Base-by-base conservation (phyloP, 768 basidiomycete genomes). In the Boletus speciosus region DNA sequence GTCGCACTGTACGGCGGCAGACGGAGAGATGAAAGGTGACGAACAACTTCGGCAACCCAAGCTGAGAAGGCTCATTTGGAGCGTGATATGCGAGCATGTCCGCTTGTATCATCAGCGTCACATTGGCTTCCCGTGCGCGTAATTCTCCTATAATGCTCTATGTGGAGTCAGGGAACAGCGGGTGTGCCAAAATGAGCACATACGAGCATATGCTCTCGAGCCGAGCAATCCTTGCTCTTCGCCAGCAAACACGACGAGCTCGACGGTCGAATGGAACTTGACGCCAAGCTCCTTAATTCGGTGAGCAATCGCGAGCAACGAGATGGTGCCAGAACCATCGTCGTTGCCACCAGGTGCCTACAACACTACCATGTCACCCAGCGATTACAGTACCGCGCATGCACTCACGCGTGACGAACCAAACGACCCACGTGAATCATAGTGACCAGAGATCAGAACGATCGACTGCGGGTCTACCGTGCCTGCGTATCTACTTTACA, bases 11-110 rank as follows among this genome's bases (percentile, higher is more conserved):
- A 29, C 36, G 25, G 25, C 15, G 42, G 4, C 0, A 31, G 10
- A 41, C 5, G 15, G 41, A 32, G 60, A 27, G 11, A 42, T 12
- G 9, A 46, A n/a, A 23, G 40, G 43, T 11, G 51, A 74, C 82
- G 48, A 47, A 93, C 90, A 62, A 57, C 23, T 79, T 78, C 9
- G 94, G 92, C 34, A 94, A 78, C 16, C 89, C 93, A 9, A 97
- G 79, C 66, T 97, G 94, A 2, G 80, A 68, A 12, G 90, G 90
- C 72, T 97, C 94, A 27, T 79, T 80, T 0, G 83, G 81, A 19
- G 75, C 83, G 56, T 84, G 90, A 67, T 93, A 96, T 0, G 83
- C 94, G 39, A 90, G 78, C 94, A 96, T 96, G 63, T 97, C 94
- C 0, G 90, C 90, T 69, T 96, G 94, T 46, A 95, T 77, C 81